Evolutionary conservation across 805 yeast species (phyloP), one percentile per base, ranked within the genome.

Genomic region (Barnettozyma wickerhamii): DNA sequence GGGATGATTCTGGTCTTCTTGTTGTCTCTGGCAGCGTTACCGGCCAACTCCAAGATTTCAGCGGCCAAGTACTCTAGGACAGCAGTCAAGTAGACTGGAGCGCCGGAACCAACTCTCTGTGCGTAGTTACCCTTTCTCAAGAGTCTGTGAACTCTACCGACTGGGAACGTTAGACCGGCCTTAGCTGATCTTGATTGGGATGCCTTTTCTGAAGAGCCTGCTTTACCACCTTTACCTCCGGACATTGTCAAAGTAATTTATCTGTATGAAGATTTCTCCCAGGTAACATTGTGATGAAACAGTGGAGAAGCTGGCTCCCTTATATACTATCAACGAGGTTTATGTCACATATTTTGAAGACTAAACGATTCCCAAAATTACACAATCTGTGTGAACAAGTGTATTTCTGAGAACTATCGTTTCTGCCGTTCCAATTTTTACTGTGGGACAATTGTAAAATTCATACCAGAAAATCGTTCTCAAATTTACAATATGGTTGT

Each of bases 81-180:
- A 43, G 98, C 95, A 55, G 98, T 90, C 65, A 91, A 77, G 75
- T 90, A 91, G 52, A 91, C 91, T 74, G 98, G 97, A 62, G 98
- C 97, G 81, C 96, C 96, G 56, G 97, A 89, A 80, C 98, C 97
- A 62, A 91, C 84, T 77, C 98, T 84, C 75, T 90, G 95, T 64
- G 97, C 95, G 76, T 91, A 87, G 82, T 90, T 87, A 69, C 96
- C 96, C 74, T 84, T 88, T 81, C 95, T 87, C 64, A 91, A 74
- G 59, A 90, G 79, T 75, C 97, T 83, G 79, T 91, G 96, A 59
- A 91, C 93, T 82, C 98, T 90, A 71, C 98, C 98, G 58, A 91
- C 98, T 75, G 98, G 98, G 95, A 91, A 91, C 61, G 95, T 87
- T 65, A 91, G 81, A 70, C 97, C 98, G 65, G 98, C 97, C 79